A percentile compares a stretch with the other conserved stretches of the same genome.
These are phyloP conservation scores for Leccinum arenicola DNA, from an alignment of 768 basidiomycete genomes.

Conservation along the genomic window DNA sequence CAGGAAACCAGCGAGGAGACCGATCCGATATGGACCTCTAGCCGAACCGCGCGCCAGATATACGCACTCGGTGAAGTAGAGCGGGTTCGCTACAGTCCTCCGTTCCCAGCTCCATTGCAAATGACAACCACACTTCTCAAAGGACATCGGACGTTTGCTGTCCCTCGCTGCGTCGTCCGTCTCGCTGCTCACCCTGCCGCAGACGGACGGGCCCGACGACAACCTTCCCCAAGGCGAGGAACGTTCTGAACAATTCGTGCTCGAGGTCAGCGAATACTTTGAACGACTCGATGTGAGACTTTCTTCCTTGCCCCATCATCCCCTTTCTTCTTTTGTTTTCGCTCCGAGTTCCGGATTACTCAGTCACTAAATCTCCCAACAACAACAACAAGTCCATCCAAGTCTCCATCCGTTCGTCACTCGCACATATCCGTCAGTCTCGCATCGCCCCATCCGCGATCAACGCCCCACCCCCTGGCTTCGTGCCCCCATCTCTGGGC, in stretches of 20 bases:
- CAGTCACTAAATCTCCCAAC: background rate
- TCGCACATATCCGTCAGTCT: conserved; percentile 78
- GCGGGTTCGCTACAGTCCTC: conserved; percentile 45
- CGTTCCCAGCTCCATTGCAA: background rate
- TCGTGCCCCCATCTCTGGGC: conserved; percentile 75
- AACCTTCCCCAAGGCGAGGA: conserved; percentile 77
- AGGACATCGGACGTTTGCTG: conserved; percentile 80
- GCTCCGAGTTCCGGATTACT: background rate
- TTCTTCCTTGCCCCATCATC: background rate
- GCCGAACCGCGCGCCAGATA: conserved; percentile 78
- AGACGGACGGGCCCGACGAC: conserved; percentile 69
- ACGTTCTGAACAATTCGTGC: conserved; percentile 80
- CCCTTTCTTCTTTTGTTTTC: conserved; percentile 1
- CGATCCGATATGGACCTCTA: conserved; percentile 80
- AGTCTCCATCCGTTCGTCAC: conserved; percentile 67
- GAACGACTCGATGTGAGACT: conserved; percentile 69
- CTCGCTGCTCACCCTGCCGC: conserved; percentile 77
- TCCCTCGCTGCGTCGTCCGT: conserved; percentile 76
- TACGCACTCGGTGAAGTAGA: conserved; percentile 79
- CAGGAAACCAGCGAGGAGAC: conserved; percentile 38
- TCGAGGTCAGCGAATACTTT: conserved; percentile 84
- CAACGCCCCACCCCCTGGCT: conserved; percentile 68
- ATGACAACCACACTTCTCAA: background rate
- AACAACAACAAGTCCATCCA: conserved; percentile 53
- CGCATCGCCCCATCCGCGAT: conserved; percentile 88